Evolutionary conservation across 352 stramenopile genomes (phyloP).

Genomic region (Phytophthora nicotianae): DNA sequence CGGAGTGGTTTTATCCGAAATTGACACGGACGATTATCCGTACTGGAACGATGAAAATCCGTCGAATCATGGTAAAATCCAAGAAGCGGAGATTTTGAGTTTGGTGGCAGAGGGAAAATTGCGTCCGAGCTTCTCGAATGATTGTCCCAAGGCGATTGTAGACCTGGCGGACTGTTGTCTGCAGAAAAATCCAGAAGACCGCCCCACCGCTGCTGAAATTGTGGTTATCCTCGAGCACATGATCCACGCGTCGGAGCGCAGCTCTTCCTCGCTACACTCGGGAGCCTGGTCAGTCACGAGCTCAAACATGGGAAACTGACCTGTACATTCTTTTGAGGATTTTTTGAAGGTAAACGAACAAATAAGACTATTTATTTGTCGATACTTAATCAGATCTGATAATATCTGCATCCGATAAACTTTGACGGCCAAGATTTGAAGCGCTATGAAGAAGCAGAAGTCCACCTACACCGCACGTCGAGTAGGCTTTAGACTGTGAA

Average conservation of each 20-base stretch:
- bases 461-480: constrained; percentile 25
- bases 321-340: constrained; percentile 5
- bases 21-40: constrained; percentile 48
- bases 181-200: constrained; percentile 35
- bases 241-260: constrained; percentile 37
- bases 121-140: constrained; percentile 38
- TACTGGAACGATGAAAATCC: constrained; percentile 41
- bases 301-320: constrained; percentile 9
- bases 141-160: constrained; percentile 48
- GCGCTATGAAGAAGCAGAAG: constrained; percentile 31
- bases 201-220: constrained; percentile 44
- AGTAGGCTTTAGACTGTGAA: constrained; percentile 1
- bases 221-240: constrained; percentile 40
- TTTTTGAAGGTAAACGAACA: constrained; percentile 21
- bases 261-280: constrained; percentile 32
- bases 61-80: constrained; percentile 27
- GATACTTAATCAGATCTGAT: background rate
- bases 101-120: constrained; percentile 36
- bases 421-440: background rate
- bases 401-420: background rate
- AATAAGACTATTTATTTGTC: constrained; percentile 31
- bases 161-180: constrained; percentile 47
- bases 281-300: constrained; percentile 34
- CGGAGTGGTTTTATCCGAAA: constrained; percentile 45
- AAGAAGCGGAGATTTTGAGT: constrained; percentile 44